These are phyloP conservation scores for Austroboletus olivaceoglutinosus DNA, from an alignment of 1,284 basidiomycete species.

Conservation along the genomic window DNA sequence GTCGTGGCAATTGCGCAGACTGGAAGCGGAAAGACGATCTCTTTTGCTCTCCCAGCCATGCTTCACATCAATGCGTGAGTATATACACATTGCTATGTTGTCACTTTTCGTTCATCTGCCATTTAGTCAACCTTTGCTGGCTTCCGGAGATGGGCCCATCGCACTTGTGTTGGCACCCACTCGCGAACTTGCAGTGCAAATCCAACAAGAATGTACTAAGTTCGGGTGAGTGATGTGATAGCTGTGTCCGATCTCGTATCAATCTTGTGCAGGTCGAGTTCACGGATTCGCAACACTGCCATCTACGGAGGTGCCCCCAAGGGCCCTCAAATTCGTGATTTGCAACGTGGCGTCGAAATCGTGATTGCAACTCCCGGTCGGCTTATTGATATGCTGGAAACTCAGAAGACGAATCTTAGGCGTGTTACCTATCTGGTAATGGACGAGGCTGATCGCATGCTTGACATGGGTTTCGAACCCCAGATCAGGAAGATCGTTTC, in stretches of 20 bases:
- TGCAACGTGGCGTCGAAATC: slow-evolving; percentile 95
- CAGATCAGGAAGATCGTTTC: slow-evolving; percentile 98
- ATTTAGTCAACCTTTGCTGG: slow-evolving; percentile 82
- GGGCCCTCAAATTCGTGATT: slow-evolving; percentile 96
- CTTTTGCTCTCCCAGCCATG: slow-evolving; percentile 98
- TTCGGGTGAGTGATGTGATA: slow-evolving; percentile 65
- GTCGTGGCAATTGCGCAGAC: slow-evolving; percentile 97
- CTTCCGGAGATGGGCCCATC: slow-evolving; percentile 95
- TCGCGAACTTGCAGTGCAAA: slow-evolving; percentile 97
- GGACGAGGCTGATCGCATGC: slow-evolving; percentile 99
- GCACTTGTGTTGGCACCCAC: slow-evolving; percentile 96
- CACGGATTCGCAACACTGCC: slow-evolving; percentile 95
- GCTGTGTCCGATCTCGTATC: slow-evolving; percentile 3
- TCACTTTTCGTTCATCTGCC: slow-evolving; percentile 6
- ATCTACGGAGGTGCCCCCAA: slow-evolving; percentile 99
- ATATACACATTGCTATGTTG: background rate
- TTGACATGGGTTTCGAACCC: slow-evolving; percentile 99
- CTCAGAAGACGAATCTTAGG: slow-evolving; percentile 92
- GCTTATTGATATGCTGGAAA: slow-evolving; percentile 94
- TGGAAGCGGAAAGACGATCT: slow-evolving; percentile 96
- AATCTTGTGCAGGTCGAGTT: slow-evolving; percentile 66
- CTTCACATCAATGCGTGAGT: slow-evolving; percentile 97
- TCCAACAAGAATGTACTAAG: slow-evolving; percentile 97
- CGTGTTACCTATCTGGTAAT: slow-evolving; percentile 97
- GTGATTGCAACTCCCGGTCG: slow-evolving; percentile 92